Evolutionary conservation across 2,329 filamentous ascomycete genomes (phyloP).

Genomic region (Nigrospora sphaerica): DNA sequence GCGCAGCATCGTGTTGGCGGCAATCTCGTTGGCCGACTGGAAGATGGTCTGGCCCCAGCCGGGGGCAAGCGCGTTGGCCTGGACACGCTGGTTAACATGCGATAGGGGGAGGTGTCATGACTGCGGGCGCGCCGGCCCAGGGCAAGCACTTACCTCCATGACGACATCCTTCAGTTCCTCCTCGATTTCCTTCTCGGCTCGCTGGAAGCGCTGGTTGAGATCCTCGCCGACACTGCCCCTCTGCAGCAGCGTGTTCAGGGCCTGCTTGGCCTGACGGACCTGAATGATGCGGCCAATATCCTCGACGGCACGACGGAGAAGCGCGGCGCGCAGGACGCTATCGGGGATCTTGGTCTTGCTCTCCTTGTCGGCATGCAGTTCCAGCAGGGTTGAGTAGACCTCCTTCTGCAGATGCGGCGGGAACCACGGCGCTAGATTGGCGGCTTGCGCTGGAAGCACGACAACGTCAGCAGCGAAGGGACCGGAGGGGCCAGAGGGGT

Average conservation of each 20-base stretch:
- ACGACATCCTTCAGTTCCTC: conserved; percentile 93
- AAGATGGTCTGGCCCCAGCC: conserved; percentile 95
- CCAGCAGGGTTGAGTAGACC: conserved; percentile 86
- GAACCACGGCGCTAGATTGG: conserved; percentile 92
- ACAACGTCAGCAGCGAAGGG: conserved; percentile 11
- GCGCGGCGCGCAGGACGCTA: conserved; percentile 77
- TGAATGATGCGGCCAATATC: conserved; percentile 90
- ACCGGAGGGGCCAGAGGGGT: neutral
- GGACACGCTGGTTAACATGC: neutral
- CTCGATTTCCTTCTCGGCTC: conserved; percentile 96
- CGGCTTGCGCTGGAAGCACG: conserved; percentile 55
- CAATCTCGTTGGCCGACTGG: conserved; percentile 95
- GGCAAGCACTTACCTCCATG: conserved; percentile 58
- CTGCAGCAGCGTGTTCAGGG: conserved; percentile 75
- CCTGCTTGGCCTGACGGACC: conserved; percentile 81
- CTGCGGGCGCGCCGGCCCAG: neutral
- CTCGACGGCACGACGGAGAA: conserved; percentile 82
- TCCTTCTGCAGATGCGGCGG: conserved; percentile 84
- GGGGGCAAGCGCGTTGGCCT: conserved; percentile 86
- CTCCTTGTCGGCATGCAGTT: conserved; percentile 62
- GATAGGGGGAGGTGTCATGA: neutral
- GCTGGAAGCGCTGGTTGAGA: conserved; percentile 83
- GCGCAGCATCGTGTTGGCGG: conserved; percentile 73
- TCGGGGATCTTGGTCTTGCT: conserved; percentile 70
- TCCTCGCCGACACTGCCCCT: conserved; percentile 93